Base-by-base conservation (phyloP, 108 stramenopile genomes). In the Skeletonema potamos region DNA sequence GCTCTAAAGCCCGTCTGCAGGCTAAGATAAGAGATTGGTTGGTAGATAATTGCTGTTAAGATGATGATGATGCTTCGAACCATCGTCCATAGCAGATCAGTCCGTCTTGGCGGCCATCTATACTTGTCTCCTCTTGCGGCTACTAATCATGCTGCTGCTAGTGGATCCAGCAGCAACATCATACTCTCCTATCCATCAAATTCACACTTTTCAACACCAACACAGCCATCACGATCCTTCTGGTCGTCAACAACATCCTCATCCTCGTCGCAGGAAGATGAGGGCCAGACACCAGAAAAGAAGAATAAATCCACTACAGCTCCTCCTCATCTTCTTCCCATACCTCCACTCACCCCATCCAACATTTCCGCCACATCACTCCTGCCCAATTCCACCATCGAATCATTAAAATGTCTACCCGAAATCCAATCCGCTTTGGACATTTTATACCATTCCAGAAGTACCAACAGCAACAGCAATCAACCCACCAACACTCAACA, bases 341-440 rank as follows among this genome's bases (percentile, higher is more conserved):
- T 58, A 48, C 32, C 58, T 26, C 62, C 48, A 17, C 29, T 70
- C 17, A 70, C 51, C 1, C 76, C 69, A 30, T 66, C 76, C 34
- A 58, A 24, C 22, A 37, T 69, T 43, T 60, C 67, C 4, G 36
- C 55, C 48, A 54, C 55, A 34, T 27, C 29, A 4, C 33, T 68
- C 26, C 39, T 77, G 7, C 7, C 22, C 26, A 32, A 63, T 2
- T 58, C 46, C 8, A 64, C 55, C 1, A 63, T 77, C 11, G 37
- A 60, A 39, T 70, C 76, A 1, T 62, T 77, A 12, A 26, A 28
- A 37, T 54, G 59, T 2, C 46, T 77, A 1, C 76, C 76, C 6
- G 76, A 77, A 28, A 65, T 54, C 13, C 56, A 44, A 58, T 57
- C 57, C 9, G 69, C 65, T 15, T 54, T 77, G 24, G 58, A 69